phyloP scores from a whole-genome alignment of 805 yeast species.

The Yarrowia keelungensis region DNA sequence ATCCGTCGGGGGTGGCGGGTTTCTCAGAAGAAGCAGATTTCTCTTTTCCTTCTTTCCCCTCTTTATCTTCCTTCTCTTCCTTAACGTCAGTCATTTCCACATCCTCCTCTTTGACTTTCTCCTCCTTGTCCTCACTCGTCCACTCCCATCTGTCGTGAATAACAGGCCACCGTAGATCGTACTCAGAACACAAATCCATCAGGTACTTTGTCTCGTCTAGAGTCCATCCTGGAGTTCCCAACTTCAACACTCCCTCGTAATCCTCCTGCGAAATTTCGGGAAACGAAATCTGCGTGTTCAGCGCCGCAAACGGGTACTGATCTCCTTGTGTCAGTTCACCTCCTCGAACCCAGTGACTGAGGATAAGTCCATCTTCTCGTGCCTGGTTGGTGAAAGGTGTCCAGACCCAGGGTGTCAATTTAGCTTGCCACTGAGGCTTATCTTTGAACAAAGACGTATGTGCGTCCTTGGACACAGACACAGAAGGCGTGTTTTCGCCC shows the following conservation, averaged over 20 bases:
- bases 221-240: constrained; percentile 62
- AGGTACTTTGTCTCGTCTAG: constrained; percentile 79
- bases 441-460: constrained; percentile 57
- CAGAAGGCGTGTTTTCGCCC: constrained; percentile 93
- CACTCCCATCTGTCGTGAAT: constrained; percentile 65
- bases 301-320: constrained; percentile 72
- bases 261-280: constrained; percentile 73
- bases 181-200: constrained; percentile 64
- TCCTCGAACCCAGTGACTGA: constrained; percentile 90
- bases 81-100: constrained; percentile 3
- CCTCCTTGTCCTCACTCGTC: constrained; percentile 14
- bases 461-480: constrained; percentile 56
- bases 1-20: constrained; percentile 13
- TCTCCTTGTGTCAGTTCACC: constrained; percentile 52
- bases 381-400: constrained; percentile 65
- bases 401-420: constrained; percentile 84
- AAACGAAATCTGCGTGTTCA: constrained; percentile 68
- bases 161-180: constrained; percentile 74
- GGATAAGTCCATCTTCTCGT: constrained; percentile 58
- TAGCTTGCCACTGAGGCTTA: constrained; percentile 63
- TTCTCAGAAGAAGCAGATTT: too few species aligned
- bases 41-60: constrained; percentile 14
- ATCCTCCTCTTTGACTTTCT: constrained; percentile 10
- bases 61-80: constrained; percentile 31
- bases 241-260: constrained; percentile 54